Evolutionary conservation across 2,329 filamentous ascomycete genomes (phyloP), one percentile per base, ranked within the genome.

Genomic region (Ceratocystiopsis sp.): DNA sequence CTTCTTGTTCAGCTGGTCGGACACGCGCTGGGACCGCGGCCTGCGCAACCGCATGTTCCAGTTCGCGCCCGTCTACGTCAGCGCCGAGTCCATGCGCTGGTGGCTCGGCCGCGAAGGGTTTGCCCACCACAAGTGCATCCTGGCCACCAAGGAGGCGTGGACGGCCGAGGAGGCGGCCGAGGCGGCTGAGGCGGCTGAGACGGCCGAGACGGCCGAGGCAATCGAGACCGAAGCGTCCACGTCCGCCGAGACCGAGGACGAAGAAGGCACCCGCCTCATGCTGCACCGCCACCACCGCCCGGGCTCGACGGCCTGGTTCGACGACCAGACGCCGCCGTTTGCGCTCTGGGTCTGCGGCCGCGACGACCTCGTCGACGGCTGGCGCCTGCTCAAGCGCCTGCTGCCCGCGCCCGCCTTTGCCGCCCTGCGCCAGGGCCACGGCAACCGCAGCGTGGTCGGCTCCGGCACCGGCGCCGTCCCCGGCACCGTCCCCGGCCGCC

Each of bases 51-150:
- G 89, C 37, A 80, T 93, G 71, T 95, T 96, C 58, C 84, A 91
- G 53, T 95, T 93, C 51, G 78, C 85, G 0, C 89, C 89, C 1
- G 84, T 93, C 0, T 93, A 93, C 53, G 84, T 95, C 41, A 85
- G 79, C 52, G 74, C 84, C 1, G 86, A 95, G 61, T 80, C 78
- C 46, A 94, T 95, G 84, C 71, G 84, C 7, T 96, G 89, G 89
- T 95, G 89, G 89, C 69, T 95, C 0, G 89, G 87, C 0, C 67
- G 79, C 4, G 84, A 91, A 52, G 86, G 86, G 51, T 95, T 93
- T 54, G 66, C 68, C 2, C 59, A 58, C 52, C 84, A 94, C 53
- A 84, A 83, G 56, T 95, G 87, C 55, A 93, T 95, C 42, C 65
- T 95, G 8, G 72, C 83, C 1, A 93, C 86, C 1, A 72, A 73